Evolutionary conservation across 2,329 filamentous ascomycete species (phyloP).

Genomic region (Exophiala aquamarina): DNA sequence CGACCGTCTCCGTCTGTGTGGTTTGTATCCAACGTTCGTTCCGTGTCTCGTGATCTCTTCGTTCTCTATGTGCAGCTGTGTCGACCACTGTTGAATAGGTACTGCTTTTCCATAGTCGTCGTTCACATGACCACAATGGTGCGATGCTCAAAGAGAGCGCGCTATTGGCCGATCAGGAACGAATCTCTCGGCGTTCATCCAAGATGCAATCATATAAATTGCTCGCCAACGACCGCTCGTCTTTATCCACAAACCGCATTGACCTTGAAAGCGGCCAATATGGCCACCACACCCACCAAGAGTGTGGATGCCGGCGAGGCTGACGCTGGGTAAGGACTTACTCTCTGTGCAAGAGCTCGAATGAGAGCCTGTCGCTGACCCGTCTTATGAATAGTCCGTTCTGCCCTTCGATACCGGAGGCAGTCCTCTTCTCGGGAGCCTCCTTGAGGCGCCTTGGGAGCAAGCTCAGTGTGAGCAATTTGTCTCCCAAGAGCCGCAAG

Average conservation of each 20-base stretch:
- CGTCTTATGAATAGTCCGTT: conserved; percentile 1
- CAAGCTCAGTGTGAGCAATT: conserved; percentile 15
- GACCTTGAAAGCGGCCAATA: background rate
- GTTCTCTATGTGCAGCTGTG: background rate
- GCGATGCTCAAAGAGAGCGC: conserved; percentile 2
- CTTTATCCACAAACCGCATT: background rate
- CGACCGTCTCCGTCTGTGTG: background rate
- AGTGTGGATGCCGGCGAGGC: background rate
- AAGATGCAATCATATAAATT: background rate
- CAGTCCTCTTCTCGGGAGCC: conserved; percentile 8
- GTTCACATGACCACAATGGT: conserved; percentile 8
- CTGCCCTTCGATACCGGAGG: conserved; percentile 11
- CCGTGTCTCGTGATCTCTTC: background rate
- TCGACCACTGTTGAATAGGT: background rate
- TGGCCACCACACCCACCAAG: conserved; percentile 6
- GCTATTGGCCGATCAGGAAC: conserved; percentile 13
- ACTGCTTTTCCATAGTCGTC: background rate
- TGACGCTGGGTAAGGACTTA: background rate
- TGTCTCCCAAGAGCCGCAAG: conserved; percentile 13
- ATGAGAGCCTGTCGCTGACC: background rate
- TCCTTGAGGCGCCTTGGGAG: conserved; percentile 13
- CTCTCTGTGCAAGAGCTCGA: background rate
- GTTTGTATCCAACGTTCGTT: background rate
- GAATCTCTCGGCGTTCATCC: no score
- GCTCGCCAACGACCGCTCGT: background rate